These are phyloP conservation scores for Botrytis porri DNA, from an alignment of 2,329 filamentous ascomycete genomes.

Conservation along the genomic window DNA sequence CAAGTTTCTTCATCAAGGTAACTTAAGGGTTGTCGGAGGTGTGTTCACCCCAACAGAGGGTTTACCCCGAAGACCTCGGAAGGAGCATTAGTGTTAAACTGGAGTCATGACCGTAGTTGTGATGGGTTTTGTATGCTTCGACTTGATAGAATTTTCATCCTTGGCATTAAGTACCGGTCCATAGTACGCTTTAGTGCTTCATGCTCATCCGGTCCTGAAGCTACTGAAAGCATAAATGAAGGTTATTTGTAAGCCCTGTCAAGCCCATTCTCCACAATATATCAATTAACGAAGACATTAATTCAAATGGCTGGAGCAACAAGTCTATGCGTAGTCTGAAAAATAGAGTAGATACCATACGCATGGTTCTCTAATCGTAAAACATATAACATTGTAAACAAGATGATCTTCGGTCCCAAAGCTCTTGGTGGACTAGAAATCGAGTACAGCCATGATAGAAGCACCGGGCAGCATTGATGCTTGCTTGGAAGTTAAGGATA, in stretches of 20 bases:
- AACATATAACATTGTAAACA: not conserved
- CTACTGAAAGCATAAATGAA: not conserved
- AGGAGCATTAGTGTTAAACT: not conserved
- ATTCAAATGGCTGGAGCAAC: not conserved
- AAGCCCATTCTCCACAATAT: not conserved
- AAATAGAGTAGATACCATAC: not conserved
- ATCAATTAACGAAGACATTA: too few species aligned
- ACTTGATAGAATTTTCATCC: not conserved
- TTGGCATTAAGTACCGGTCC: not conserved
- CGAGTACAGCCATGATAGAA: not conserved
- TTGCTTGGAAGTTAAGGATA: not conserved
- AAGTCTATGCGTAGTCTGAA: not conserved
- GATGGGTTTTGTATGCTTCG: not conserved
- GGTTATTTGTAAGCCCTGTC: not conserved
- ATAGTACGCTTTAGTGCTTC: not conserved
- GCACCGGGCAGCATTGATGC: not conserved
- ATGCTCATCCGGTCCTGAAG: not conserved
- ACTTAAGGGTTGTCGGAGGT: not conserved
- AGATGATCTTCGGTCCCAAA: not conserved
- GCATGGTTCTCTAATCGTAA: not conserved
- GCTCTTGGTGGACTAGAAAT: not conserved
- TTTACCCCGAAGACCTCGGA: not conserved
- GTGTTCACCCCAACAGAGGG: not conserved
- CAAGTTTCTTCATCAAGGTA: not conserved
- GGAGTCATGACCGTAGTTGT: not conserved